A percentile compares a stretch with the other conserved stretches of the same genome.
These are phyloP conservation scores for Cyamopsis tetragonoloba DNA, from an alignment of 306 rosid genomes.

Conservation along the genomic window DNA sequence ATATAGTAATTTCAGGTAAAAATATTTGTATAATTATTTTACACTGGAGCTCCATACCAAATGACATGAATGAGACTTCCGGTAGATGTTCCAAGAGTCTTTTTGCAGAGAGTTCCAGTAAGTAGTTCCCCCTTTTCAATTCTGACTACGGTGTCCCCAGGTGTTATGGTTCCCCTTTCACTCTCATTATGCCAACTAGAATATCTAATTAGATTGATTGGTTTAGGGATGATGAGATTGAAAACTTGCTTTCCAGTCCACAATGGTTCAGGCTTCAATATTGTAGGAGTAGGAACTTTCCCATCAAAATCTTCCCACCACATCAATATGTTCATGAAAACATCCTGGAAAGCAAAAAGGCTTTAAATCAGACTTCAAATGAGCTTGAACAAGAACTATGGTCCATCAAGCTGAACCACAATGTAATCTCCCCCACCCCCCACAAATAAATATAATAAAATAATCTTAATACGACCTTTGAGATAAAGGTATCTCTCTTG, in stretches of 20 bases:
- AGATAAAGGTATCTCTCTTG: slow-evolving; percentile 89
- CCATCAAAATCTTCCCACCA: slow-evolving; percentile 99
- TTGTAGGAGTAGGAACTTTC: slow-evolving; percentile 89
- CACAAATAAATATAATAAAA: slow-evolving; percentile 4
- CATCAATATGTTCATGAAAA: slow-evolving; percentile 97
- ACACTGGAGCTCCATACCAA: slow-evolving; percentile 52
- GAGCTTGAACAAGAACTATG: slow-evolving; percentile 1
- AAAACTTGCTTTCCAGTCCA: slow-evolving; percentile 99
- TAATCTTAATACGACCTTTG: slow-evolving; percentile 53
- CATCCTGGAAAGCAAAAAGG: slow-evolving; percentile 61
- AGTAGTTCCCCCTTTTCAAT: slow-evolving; percentile 95
- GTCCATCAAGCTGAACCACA: background rate
- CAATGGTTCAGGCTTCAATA: slow-evolving; percentile 91
- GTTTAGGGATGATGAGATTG: slow-evolving; percentile 94
- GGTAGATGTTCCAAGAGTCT: slow-evolving; percentile 82
- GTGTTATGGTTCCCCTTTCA: slow-evolving; percentile 75
- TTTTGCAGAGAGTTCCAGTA: slow-evolving; percentile 94
- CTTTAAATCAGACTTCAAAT: slow-evolving; percentile 22
- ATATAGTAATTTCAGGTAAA: background rate
- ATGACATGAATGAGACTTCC: slow-evolving; percentile 99
- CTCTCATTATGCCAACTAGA: slow-evolving; percentile 89
- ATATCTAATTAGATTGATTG: slow-evolving; percentile 77
- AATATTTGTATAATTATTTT: background rate
- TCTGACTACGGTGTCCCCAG: slow-evolving; percentile 92
- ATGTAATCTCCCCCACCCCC: too few species aligned